phyloP scores from a whole-genome alignment of 495 filamentous ascomycete genomes.

The Annulohypoxylon stygium region DNA sequence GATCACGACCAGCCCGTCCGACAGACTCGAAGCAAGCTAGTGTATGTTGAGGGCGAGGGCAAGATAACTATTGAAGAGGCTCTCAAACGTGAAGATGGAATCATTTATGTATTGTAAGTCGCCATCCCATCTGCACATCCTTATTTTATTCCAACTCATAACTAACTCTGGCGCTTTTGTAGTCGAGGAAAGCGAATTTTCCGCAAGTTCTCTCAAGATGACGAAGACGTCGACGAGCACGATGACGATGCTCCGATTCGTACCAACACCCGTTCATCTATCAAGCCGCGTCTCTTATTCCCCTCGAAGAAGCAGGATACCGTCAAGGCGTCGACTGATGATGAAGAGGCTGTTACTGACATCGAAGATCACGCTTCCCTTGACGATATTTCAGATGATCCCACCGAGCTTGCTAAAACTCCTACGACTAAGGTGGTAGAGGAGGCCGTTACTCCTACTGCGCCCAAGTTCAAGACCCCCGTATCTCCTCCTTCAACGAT shows the following conservation, averaged over 20 bases:
- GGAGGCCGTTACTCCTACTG: constrained; percentile 62
- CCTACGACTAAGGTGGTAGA: constrained; percentile 47
- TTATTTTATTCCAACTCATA: neutral
- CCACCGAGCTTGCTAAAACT: constrained; percentile 59
- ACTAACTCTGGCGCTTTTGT: constrained; percentile 45
- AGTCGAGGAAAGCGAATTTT: constrained; percentile 94
- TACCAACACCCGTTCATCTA: constrained; percentile 75
- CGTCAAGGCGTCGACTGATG: constrained; percentile 68
- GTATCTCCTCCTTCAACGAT: constrained; percentile 69
- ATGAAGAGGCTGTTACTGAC: constrained; percentile 64
- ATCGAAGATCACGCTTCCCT: constrained; percentile 65
- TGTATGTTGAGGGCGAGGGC: constrained; percentile 65
- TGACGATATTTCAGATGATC: constrained; percentile 64
- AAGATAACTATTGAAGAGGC: constrained; percentile 71
- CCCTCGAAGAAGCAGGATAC: constrained; percentile 68
- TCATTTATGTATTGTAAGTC: constrained; percentile 90
- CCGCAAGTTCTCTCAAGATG: constrained; percentile 67
- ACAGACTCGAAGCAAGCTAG: constrained; percentile 61
- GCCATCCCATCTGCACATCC: constrained; percentile 4
- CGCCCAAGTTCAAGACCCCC: constrained; percentile 64
- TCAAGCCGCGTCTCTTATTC: constrained; percentile 91
- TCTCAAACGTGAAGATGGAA: constrained; percentile 77
- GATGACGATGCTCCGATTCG: constrained; percentile 46
- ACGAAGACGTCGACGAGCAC: constrained; percentile 1
- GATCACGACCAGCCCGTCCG: constrained; percentile 50